phyloP scores from a whole-genome alignment of 331 rosid species.

The Arachis monticola region DNA sequence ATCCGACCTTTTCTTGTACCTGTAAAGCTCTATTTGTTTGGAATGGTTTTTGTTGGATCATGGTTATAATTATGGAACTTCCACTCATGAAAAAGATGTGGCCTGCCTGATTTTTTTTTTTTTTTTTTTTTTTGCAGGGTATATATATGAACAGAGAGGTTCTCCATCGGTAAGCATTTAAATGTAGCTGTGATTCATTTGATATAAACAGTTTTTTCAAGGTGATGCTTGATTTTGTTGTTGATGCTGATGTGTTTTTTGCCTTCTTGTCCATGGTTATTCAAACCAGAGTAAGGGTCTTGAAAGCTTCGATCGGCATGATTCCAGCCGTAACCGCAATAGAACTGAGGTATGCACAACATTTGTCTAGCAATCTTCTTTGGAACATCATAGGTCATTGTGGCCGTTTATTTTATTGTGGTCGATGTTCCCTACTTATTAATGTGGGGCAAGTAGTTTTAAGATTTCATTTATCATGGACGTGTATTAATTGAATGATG shows the following conservation, averaged over 20 bases:
- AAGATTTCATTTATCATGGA: conserved; percentile 8
- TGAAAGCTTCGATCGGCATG: conserved; percentile 43
- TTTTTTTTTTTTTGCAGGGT: conserved; percentile 59
- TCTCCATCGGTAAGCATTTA: conserved; percentile 67
- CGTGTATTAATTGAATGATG: conserved; percentile 10
- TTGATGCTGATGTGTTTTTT: conserved; percentile 19
- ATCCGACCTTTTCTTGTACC: neutral
- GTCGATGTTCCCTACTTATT: neutral
- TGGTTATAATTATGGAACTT: conserved; percentile 12
- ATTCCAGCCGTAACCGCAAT: conserved; percentile 30
- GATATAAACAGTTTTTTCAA: conserved; percentile 1
- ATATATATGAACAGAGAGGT: conserved; percentile 62
- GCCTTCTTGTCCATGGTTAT: neutral
- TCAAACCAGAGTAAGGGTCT: conserved; percentile 42
- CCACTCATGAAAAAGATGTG: neutral
- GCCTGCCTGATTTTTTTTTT: neutral
- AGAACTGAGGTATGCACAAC: conserved; percentile 50
- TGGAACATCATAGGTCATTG: conserved; percentile 13
- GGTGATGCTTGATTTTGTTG: conserved; percentile 27
- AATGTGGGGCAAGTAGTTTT: neutral
- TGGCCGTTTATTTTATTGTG: conserved; percentile 15
- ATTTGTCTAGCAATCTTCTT: conserved; percentile 31
- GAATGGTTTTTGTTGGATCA: neutral
- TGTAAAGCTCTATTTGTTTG: neutral
- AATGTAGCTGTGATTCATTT: conserved; percentile 12